Percentiles rank a stretch among this genome's conserved stretches.
phyloP scores from a whole-genome alignment of 2,329 filamentous ascomycete genomes.

The Cladosporium velox region DNA sequence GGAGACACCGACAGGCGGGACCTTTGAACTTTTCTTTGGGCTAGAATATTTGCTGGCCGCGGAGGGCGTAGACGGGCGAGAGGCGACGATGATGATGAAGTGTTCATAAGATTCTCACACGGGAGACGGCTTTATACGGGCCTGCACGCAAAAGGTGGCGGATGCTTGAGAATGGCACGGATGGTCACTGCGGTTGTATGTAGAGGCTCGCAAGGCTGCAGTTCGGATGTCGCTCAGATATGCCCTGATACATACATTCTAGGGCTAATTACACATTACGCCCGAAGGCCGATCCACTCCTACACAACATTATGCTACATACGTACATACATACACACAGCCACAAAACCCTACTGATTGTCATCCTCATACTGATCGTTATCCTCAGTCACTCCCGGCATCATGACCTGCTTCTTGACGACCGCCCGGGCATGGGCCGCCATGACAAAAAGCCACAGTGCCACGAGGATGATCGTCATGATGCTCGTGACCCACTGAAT shows the following conservation, averaged over 20 bases:
- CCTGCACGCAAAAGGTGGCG: background rate
- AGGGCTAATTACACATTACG: background rate
- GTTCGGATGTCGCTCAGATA: background rate
- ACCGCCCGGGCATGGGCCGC: slow-evolving; percentile 54
- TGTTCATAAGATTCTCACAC: background rate
- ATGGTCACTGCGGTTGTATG: too few species aligned
- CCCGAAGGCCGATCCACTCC: background rate
- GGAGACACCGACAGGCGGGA: background rate
- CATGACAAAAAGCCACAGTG: slow-evolving; percentile 58
- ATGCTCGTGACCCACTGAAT: slow-evolving; percentile 57
- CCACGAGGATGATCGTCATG: slow-evolving; percentile 58
- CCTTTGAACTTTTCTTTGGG: background rate
- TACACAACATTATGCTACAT: background rate
- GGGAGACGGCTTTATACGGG: background rate
- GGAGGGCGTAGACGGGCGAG: background rate
- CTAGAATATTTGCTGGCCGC: background rate
- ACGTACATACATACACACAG: background rate
- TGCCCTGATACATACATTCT: background rate
- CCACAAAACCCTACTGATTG: background rate
- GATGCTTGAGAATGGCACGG: background rate
- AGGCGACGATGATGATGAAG: background rate
- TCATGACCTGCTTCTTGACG: slow-evolving; percentile 54
- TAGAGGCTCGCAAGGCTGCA: background rate
- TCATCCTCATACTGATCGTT: slow-evolving; percentile 37
- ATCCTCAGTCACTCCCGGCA: slow-evolving; percentile 62